Base-by-base conservation (phyloP, 495 filamentous ascomycete genomes). In the Penicillium flavigenum region DNA sequence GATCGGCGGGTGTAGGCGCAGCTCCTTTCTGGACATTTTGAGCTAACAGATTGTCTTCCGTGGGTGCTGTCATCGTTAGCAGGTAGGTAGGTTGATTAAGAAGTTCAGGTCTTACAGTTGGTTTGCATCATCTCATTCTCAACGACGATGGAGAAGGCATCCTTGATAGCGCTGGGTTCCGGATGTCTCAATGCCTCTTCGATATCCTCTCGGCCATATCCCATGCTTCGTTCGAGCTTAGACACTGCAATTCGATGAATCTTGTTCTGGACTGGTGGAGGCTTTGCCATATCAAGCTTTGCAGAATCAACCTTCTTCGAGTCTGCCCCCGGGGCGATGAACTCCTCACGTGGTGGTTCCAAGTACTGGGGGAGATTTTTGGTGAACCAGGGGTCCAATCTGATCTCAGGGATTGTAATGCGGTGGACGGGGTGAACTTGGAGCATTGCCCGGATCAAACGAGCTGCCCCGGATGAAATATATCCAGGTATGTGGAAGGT, bases 41-140 rank as follows among this genome's bases (percentile, higher is more conserved):
- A 24, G 55, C 67, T 63, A 76, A 67, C 51, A 75, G 43, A 51
- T 68, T 75, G 45, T 77, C 74, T 53, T 79, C 76, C 9, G 65
- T 72, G 10, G 76, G 76, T 17, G 76, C 76, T 78, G 19, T 48
- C 17, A 39, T 41, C 22, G 48, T 64, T 59, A 67, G 67, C 60
- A 61, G 31, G 47, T 34, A 19, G 26, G 9, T 16, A n/a, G 17
- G 41, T 32, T 4, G 2, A 45, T 5, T 47, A 31, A 12, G 17
- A 20, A 26, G 17, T 32, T 3, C 14, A 46, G 20, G 19, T 70
- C 79, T 75, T 60, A 96, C 92, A 92, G 71, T 91, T 96, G 32
- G 85, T 87, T 66, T 91, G 89, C 95, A 97, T 98, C 66, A 98
- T 83, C 70, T 96, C 92, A 71, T 98, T 98, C 74, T 98, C 94